Conservation (phyloP, 768 basidiomycete species). For the Amanita rubescens region DNA sequence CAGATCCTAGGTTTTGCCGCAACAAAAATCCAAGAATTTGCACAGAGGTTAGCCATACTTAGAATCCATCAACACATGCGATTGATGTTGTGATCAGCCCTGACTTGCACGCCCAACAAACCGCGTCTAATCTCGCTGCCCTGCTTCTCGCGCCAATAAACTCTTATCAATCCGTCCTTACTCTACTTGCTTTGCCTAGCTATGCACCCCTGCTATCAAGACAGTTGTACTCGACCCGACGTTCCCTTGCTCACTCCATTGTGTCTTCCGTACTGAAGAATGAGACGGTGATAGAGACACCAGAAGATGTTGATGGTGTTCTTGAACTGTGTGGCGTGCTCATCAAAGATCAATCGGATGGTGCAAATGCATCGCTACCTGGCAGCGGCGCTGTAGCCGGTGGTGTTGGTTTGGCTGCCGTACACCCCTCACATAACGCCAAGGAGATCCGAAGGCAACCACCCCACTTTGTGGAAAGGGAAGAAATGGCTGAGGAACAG, state of each 20-base stretch:
- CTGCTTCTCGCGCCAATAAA: conserved; percentile 92
- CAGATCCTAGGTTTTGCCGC: conserved; percentile 89
- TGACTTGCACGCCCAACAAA: conserved; percentile 83
- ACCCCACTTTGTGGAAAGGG: conserved; percentile 59
- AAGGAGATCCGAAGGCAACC: conserved; percentile 51
- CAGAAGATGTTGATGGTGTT: conserved; percentile 92
- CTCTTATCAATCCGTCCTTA: conserved; percentile 93
- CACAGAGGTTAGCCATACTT: conserved; percentile 53
- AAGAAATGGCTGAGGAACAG: conserved; percentile 96
- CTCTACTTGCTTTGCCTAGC: conserved; percentile 90
- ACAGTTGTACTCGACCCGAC: conserved; percentile 86
- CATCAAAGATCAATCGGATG: conserved; percentile 75
- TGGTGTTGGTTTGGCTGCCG: conserved; percentile 11
- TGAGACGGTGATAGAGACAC: conserved; percentile 89
- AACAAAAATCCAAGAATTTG: conserved; percentile 77
- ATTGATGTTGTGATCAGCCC: conserved; percentile 40
- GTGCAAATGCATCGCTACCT: background rate
- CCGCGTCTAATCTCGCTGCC: conserved; percentile 83
- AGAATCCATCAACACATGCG: background rate
- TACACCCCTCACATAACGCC: conserved; percentile 27
- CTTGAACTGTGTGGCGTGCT: conserved; percentile 89
- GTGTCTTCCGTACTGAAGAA: conserved; percentile 94
- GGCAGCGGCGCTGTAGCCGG: background rate
- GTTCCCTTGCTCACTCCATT: conserved; percentile 90
- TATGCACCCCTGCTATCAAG: conserved; percentile 77